Evolutionary conservation across 345 rosid genomes (phyloP), one percentile per base, ranked within the genome.

Genomic region (Cardamine occulta): DNA sequence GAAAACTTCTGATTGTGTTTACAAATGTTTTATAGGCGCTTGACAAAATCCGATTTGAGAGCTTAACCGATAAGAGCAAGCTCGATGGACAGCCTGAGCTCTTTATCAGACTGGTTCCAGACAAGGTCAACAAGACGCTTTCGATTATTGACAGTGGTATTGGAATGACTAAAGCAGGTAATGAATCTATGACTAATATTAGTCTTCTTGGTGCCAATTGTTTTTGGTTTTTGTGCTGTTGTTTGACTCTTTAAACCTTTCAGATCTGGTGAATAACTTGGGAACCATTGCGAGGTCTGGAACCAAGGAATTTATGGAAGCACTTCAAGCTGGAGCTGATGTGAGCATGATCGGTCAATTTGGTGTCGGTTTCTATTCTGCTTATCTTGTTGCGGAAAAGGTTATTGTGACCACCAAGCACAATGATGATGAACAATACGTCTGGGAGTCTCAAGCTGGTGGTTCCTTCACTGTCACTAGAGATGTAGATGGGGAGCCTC

Each of bases 391-490:
- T 10, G 94, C 97, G 0, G 96, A 93, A 71, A 93, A 82, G 75
- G 96, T 93, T 10, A 75, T 90, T 14, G 97, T 90, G 45, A 93
- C 94, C 0, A 79, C 94, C 0, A 93, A 88, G 74, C 96, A 93
- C 76, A 90, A 90, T 35, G 93, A 93, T 4, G 97, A 93, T 18
- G 94, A 90, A 58, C 96, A 92, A 52, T 92, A 92, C 56, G 68
- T 88, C 1, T 92, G 96, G 97, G 93, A 92, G 75, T 92, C 97
- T n/a, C 97, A 92, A 74, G 97, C 96, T 14, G 97, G 97, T 70
- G 96, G 96, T 17, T 90, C 97, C 39, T 93, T 93, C 79, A 93
- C 96, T 10, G 88, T 90, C 4, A 90, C 96, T 0, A 85, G 90
- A 65, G 98, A 93, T 63, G 85, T 80, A 1, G 70, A 71, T 40